phyloP scores from a whole-genome alignment of 257 asterid genomes.

The Nicotiana benthamiana region DNA sequence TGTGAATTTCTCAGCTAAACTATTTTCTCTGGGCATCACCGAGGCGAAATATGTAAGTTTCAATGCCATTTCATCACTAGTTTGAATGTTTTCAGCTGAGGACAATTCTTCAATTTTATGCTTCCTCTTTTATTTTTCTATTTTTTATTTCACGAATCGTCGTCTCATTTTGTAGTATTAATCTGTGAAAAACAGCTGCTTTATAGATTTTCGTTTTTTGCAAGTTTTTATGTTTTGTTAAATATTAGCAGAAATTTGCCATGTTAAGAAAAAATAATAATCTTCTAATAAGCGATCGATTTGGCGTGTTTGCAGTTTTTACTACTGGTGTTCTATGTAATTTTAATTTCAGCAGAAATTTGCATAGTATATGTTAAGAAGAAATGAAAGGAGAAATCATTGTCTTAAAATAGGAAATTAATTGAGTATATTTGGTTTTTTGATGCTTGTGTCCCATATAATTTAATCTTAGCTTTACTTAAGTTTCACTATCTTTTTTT shows the following conservation, averaged over 20 bases:
- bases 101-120: neutral
- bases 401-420: neutral
- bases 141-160: too few relatives aligned
- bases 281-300: neutral
- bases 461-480: neutral
- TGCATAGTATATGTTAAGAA: neutral
- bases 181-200: neutral
- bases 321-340: neutral
- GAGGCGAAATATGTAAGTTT: neutral
- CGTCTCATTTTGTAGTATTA: neutral
- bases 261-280: neutral
- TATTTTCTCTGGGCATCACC: neutral
- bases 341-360: neutral
- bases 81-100: neutral
- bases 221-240: neutral
- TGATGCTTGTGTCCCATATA: neutral
- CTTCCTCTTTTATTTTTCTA: too few relatives aligned
- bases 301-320: neutral
- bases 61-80: neutral
- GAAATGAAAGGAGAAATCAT: neutral
- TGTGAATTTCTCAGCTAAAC: neutral
- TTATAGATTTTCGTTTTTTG: neutral
- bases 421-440: neutral
- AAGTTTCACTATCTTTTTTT: neutral
- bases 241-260: neutral